phyloP scores from a whole-genome alignment of 2,329 filamentous ascomycete genomes.

The Aspergillus viridinutans region DNA sequence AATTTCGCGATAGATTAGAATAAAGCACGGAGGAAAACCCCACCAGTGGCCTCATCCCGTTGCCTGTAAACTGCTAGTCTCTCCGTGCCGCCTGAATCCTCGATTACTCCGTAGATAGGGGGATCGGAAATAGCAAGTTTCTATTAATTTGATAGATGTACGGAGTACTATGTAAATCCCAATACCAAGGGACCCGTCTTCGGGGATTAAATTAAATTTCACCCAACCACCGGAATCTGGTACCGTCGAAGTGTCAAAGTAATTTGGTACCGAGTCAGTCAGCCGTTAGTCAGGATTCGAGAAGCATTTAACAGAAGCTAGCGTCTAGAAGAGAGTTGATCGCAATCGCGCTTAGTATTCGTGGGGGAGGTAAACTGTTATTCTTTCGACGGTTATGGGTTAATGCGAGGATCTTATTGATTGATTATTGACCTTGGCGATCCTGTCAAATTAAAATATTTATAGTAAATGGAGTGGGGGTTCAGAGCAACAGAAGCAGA shows the following conservation, averaged over 20 bases:
- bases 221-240: background rate
- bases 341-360: too few relatives aligned
- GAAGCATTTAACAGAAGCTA: background rate
- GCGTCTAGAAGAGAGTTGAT: background rate
- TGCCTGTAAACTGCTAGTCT: too few relatives aligned
- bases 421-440: too few relatives aligned
- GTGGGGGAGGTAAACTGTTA: too few relatives aligned
- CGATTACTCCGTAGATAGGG: background rate
- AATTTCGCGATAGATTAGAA: background rate
- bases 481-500: too few relatives aligned
- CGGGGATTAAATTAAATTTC: background rate
- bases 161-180: background rate
- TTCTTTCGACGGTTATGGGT: too few relatives aligned
- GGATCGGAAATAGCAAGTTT: background rate
- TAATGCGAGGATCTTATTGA: too few relatives aligned
- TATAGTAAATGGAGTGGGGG: too few relatives aligned
- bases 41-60: background rate
- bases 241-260: too few relatives aligned
- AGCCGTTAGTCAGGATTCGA: background rate
- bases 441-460: too few relatives aligned
- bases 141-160: too few relatives aligned
- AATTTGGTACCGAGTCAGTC: too few relatives aligned
- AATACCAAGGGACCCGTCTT: background rate
- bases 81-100: background rate
- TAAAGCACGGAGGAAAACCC: background rate